phyloP scores from a whole-genome alignment of 805 yeast species.

The Spathaspora hagerdaliae region DNA sequence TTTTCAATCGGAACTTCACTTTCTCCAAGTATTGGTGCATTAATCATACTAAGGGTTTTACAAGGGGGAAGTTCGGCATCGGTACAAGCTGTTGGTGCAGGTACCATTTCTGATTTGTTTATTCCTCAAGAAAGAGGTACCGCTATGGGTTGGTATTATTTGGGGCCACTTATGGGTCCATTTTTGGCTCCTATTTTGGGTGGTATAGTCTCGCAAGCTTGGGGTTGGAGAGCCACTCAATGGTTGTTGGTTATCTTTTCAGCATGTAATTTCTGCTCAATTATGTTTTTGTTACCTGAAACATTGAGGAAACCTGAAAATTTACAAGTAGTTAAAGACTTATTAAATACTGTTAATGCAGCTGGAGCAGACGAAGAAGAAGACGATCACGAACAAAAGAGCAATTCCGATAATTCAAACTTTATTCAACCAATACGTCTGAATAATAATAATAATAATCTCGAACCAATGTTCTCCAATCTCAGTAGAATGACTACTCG shows the following conservation, averaged over 20 bases:
- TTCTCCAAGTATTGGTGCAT: constrained; percentile 53
- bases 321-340: constrained; percentile 47
- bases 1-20: constrained; percentile 73
- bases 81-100: constrained; percentile 88
- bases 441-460: too few relatives aligned
- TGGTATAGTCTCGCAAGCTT: constrained; percentile 62
- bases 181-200: constrained; percentile 74
- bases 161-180: constrained; percentile 83
- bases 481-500: constrained; percentile 16
- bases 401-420: neutral
- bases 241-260: constrained; percentile 75
- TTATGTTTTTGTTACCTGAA: constrained; percentile 69
- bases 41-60: constrained; percentile 66
- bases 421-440: neutral
- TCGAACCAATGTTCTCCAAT: constrained; percentile 12
- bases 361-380: constrained; percentile 1
- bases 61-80: constrained; percentile 81
- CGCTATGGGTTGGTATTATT: constrained; percentile 75
- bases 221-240: constrained; percentile 90
- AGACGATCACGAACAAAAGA: constrained; percentile 7
- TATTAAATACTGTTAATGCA: constrained; percentile 21
- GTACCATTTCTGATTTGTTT: constrained; percentile 74
- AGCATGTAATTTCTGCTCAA: constrained; percentile 45
- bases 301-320: constrained; percentile 66
- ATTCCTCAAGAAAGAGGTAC: constrained; percentile 65